Evolutionary conservation across 2,329 filamentous ascomycete genomes (phyloP), one percentile per base, ranked within the genome.

Genomic region (Aspergillus melleus): DNA sequence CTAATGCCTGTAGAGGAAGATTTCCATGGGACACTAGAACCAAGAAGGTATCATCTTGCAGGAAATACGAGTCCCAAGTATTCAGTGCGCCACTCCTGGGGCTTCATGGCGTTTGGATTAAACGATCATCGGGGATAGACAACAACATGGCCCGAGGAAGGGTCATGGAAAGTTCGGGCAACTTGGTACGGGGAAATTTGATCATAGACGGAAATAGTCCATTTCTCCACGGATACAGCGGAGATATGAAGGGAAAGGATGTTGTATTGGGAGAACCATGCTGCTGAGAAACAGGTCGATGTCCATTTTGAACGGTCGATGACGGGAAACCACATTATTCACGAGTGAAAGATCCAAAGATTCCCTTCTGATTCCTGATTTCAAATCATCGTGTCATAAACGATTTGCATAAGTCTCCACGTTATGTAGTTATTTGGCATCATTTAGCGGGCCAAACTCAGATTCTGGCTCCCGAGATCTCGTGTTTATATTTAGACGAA

Each of bases 401-500:
- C 10, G 16, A 16, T 10, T 26, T 22, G 26, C 42, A 30, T 12
- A 14, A 32, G 26, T 22, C n/a, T 26, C 22, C 42, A 26, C 30
- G 19, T 49, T 55, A 12, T 20, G 44, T 49, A 19, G 44, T 24
- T 47, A 47, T 47, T 24, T 47, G 44, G 44, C 12, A 47, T 47
- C 44, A 20, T 9, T 47, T 20, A 11, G 44, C 44, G 30, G 29
- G 51, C 19, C 20, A 47, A 42, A 60, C 22, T 2, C 53, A 42
- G 49, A 50, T 54, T n/a, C n/a, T n/a, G 29, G 12, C 19, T 22
- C 47, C 56, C 46, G 46, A 29, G 29, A 59, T 58, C 61, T 64
- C 63, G 63, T 65, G 55, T 65, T 64, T 62, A 65, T 64, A 60
- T 64, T 60, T 65, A 65, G 63, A 60, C 22, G 24, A 54, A 53